Evolutionary conservation across 257 asterid genomes (phyloP), one percentile per base, ranked within the genome.

Genomic region (Cordia subcordata): DNA sequence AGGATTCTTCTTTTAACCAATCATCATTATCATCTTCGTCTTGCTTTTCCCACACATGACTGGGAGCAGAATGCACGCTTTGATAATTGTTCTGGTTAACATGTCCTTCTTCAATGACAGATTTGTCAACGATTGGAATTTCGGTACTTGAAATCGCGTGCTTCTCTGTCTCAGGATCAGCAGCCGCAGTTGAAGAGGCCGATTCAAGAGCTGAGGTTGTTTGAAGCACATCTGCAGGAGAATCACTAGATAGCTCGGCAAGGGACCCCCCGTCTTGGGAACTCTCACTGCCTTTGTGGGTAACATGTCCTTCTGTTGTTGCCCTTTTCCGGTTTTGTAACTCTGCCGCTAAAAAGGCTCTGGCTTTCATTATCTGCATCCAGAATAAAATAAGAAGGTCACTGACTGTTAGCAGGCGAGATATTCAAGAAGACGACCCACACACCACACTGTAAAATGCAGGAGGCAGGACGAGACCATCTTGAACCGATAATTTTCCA

Each of bases 1-100:
- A 32, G 62, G 66, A 64, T 68, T 89, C 96, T 74, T 93, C 99
- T 78, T 86, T 82, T 57, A 93, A 75, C 99, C 99, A 93, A 74
- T 85, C 99, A 74, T 88, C 99, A 46, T 65, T 85, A 65, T 86
- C 95, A 55, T 93, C 92, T 40, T 86, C 95, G 5, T 82, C 93
- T 35, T 75, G 75, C 53, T 73, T 84, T 32, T 40, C 77, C 11
- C 45, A 49, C 17, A 52, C 65, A 56, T 70, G 68, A 37, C 39
- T 33, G 50, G 81, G 49, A 64, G 46, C 70, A 40, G 80, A 57
- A 19, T 62, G 68, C 27, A 12, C 9, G 53, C 54, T 49, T 60
- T 72, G 77, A 53, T 73, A 77, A 64, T 70, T 66, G 37, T 44
- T 60, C 46, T 46, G 78, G 42, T 58, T 56, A 49, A 16, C 62